Conservation (phyloP, 352 stramenopile species). For the Pythium volutum region DNA sequence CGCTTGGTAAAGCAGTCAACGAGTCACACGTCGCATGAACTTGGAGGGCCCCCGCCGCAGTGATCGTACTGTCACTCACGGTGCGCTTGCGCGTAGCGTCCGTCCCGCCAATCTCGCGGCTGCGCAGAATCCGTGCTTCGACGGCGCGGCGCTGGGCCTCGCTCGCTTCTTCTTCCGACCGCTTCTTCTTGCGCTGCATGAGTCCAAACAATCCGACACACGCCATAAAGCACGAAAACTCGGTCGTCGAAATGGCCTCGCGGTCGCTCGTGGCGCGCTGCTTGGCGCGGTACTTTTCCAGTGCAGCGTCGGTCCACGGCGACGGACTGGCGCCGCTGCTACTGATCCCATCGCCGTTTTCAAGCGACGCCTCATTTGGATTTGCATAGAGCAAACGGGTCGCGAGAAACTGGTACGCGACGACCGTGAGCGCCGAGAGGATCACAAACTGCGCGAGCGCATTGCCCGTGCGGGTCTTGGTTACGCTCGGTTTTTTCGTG, state of each 20-base stretch:
- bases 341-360: not conserved
- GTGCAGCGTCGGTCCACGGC: constrained; percentile 20
- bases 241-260: constrained; percentile 29
- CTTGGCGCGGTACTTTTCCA: constrained; percentile 24
- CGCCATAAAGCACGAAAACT: constrained; percentile 58
- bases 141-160: constrained; percentile 23
- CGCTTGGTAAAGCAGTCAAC: constrained; percentile 33
- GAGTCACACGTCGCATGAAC: not conserved
- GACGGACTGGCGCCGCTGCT: not conserved
- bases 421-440: constrained; percentile 45
- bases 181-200: constrained; percentile 52
- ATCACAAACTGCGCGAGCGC: constrained; percentile 64
- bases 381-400: constrained; percentile 1
- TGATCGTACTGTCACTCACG: not conserved
- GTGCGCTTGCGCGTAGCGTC: not conserved
- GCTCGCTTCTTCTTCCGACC: constrained; percentile 15
- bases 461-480: constrained; percentile 38
- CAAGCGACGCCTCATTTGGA: not conserved
- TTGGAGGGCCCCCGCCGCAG: not conserved
- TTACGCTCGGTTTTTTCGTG: constrained; percentile 21
- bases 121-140: constrained; percentile 22
- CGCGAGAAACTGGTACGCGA: constrained; percentile 48
- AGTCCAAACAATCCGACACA: constrained; percentile 61
- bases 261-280: constrained; percentile 7
- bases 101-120: too few relatives aligned